Percentiles rank a stretch among this genome's conserved stretches.
Evolutionary conservation across 805 yeast genomes (phyloP).

Genomic region (Yarrowia bubula): DNA sequence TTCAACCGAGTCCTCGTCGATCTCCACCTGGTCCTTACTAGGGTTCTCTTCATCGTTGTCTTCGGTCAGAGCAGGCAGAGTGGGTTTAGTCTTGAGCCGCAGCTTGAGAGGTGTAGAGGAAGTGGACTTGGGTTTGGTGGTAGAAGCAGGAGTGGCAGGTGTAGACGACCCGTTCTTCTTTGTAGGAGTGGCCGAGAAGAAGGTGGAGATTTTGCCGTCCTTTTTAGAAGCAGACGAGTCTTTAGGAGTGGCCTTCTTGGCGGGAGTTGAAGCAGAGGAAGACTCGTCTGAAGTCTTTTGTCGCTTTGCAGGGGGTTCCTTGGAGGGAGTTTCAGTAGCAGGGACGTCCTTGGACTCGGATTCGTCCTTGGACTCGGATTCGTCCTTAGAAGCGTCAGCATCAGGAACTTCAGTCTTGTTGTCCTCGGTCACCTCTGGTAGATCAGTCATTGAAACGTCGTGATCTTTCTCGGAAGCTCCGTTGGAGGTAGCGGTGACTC

Average conservation of each 20-base stretch:
- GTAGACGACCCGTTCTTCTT: neutral
- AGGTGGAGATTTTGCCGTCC: constrained; percentile 8
- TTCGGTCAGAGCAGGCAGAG: constrained; percentile 39
- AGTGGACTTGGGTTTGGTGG: neutral
- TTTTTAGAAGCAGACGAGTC: neutral
- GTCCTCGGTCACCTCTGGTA: neutral
- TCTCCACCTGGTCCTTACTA: constrained; percentile 33
- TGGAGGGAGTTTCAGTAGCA: too few relatives aligned
- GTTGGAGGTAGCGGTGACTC: too few relatives aligned
- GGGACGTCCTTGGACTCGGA: neutral
- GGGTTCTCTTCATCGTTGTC: constrained; percentile 31
- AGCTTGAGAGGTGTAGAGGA: neutral
- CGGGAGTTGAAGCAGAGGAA: neutral
- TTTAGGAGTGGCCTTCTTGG: neutral
- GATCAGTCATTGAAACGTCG: neutral
- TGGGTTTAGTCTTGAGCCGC: constrained; percentile 29
- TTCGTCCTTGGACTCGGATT: neutral
- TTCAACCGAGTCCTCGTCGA: constrained; percentile 15
- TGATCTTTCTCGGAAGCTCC: neutral
- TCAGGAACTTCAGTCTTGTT: neutral
- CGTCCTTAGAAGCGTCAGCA: neutral
- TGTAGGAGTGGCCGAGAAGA: constrained; percentile 7
- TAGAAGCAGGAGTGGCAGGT: neutral
- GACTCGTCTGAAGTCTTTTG: neutral
- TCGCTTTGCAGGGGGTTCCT: constrained; percentile 18